Base-by-base conservation (phyloP, 2,329 filamentous ascomycete species). In the Beauveria sp. region DNA sequence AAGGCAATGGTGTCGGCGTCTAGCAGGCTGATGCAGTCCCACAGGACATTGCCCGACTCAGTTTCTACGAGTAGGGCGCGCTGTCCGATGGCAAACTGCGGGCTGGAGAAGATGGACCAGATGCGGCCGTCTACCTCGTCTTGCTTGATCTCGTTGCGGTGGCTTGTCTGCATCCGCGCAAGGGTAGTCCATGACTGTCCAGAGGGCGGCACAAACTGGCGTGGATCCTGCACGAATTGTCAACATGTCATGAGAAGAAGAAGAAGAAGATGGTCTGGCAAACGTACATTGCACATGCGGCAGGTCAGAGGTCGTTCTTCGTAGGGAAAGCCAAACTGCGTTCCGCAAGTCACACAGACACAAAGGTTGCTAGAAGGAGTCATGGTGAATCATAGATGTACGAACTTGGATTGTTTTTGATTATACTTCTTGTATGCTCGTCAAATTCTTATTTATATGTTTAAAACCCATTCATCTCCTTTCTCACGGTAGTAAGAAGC, bases 21-120 rank as follows among this genome's bases (percentile, higher is more conserved):
- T 3, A 94, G 75, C 64, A 85, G 84, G 0, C 89, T 81, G 61
- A 94, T 77, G 64, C 88, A 85, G 72, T 94, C 91, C 90, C 90
- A 96, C 2, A 94, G 81, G 1, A 94, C 73, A 70, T 92, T 92
- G 0, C 90, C 89, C 0, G 72, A 62, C 0, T 82, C 77, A 0
- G 88, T 90, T 55, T 80, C 77, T 14, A 93, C 75, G 2, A 96
- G 76, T 52, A 92, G 80, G 22, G 86, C 86, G 37, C 90, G 81
- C 72, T 94, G 87, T 1, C 90, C 90, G 64, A 94, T 94, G 59
- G 78, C 90, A 63, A 92, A 76, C 71, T 87, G 79, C 30, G 84
- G 84, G 41, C 75, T 71, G 0, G 82, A 82, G 55, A 70, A 69
- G 62, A 85, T 78, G 59, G 75, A 79, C 30, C 74, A 75, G 53